Evolutionary conservation across 345 rosid genomes (phyloP), one percentile per base, ranked within the genome.

Genomic region (Populus tremula): DNA sequence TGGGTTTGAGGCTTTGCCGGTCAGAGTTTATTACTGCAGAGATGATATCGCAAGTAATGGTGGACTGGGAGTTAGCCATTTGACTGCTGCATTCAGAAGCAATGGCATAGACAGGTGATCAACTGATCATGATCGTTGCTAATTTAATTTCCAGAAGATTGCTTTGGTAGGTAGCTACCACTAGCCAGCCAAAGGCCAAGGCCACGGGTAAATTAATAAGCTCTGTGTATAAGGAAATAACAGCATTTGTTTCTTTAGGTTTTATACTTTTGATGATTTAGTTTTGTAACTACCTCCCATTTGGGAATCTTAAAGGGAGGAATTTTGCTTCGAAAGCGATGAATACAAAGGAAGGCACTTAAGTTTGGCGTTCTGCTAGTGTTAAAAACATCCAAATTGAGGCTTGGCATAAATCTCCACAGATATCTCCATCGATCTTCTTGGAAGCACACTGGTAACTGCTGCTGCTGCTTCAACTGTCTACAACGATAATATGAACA

Each of bases 51-150:
- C 39, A 0, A 20, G 65, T 4, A 67, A 70, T 35, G 61, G 5
- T 29, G 88, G 85, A 2, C 74, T 69, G 71, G 87, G 78, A 73
- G 67, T 80, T 25, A 85, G 86, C 73, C 67, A 78, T 50, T 78
- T 88, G 25, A 80, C 80, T 31, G 85, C 77, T 64, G 85, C 84
- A 0, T 83, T 88, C 29, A 27, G 73, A 25, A 72, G 62, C 50
- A n/a, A 8, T 50, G 31, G 47, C 49, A 67, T 66, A 13, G 41
- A 33, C 13, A 45, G 50, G 50, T 45, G 18, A 47, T 47, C 50
- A 33, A 33, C 36, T 33, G 36, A 33, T 33, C 36, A 33, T 33
- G 36, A 4, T 33, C 36, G 50, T 47, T 14, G 50, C 14, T 14
- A 47, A 13, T 14, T 49, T 49, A 49, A 16, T 49, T 49, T 16